These are phyloP conservation scores for Pluteus cervinus DNA, from an alignment of 768 basidiomycete species.

Conservation along the genomic window DNA sequence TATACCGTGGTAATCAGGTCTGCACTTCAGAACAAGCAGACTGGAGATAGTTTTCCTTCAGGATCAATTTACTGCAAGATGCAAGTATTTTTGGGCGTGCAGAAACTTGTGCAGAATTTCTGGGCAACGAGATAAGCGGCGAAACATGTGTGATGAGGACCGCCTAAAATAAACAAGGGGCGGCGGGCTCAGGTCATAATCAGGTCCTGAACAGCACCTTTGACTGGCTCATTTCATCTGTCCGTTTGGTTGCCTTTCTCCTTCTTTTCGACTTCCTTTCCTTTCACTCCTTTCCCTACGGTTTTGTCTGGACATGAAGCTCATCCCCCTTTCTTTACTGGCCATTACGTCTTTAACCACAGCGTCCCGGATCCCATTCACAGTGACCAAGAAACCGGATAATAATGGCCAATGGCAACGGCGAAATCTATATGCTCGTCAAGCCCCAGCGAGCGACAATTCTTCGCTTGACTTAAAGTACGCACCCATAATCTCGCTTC, in stretches of 20 bases:
- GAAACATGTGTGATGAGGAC: too few relatives aligned
- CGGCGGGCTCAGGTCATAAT: too few relatives aligned
- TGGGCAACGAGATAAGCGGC: too few relatives aligned
- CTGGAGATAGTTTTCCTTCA: too few relatives aligned
- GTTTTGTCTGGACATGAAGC: conserved; percentile 33
- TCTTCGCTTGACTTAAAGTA: conserved; percentile 42
- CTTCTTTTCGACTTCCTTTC: conserved; percentile 13
- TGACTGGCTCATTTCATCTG: conserved; percentile 12
- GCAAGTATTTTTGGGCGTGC: too few relatives aligned
- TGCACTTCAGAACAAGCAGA: too few relatives aligned
- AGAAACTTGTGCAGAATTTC: too few relatives aligned
- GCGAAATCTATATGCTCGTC: conserved; percentile 9
- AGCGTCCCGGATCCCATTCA: conserved; percentile 43
- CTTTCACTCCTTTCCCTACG: conserved; percentile 20
- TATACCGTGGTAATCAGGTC: too few relatives aligned
- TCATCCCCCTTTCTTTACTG: conserved; percentile 32
- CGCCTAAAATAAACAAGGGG: too few relatives aligned
- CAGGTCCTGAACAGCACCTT: too few relatives aligned
- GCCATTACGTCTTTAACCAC: conserved; percentile 27
- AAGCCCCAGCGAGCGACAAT: conserved; percentile 15
- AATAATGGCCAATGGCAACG: conserved; percentile 31
- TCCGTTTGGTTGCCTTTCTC: conserved; percentile 10
- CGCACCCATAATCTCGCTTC: conserved; percentile 12
- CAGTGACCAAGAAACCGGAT: conserved; percentile 31
- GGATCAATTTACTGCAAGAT: too few relatives aligned